phyloP scores from a whole-genome alignment of 306 rosid species.

The Quercus ilex region DNA sequence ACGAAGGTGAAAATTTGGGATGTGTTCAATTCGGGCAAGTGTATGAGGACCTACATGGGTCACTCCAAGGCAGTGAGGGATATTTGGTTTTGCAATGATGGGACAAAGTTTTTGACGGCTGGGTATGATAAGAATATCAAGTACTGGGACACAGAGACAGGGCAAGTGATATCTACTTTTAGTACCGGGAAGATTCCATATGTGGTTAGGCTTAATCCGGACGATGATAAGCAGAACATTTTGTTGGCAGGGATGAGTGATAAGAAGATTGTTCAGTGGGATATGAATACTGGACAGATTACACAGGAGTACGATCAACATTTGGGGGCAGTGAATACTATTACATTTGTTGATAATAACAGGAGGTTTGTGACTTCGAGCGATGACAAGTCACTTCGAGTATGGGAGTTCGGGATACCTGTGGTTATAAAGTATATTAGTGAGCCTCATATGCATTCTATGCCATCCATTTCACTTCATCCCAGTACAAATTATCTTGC shows the following conservation, averaged over 20 bases:
- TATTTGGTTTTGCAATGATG: constrained; percentile 88
- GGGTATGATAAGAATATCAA: constrained; percentile 95
- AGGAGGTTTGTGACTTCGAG: constrained; percentile 97
- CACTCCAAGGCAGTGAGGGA: constrained; percentile 88
- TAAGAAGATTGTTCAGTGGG: constrained; percentile 99
- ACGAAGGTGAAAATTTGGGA: constrained; percentile 98
- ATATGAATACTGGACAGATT: constrained; percentile 86
- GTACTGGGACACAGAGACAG: constrained; percentile 98
- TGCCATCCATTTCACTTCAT: constrained; percentile 93
- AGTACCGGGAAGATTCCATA: constrained; percentile 91
- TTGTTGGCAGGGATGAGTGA: constrained; percentile 98
- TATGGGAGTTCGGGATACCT: constrained; percentile 97
- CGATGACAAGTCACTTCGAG: constrained; percentile 92
- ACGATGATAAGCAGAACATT: constrained; percentile 92
- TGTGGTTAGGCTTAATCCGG: constrained; percentile 91
- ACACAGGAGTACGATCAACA: constrained; percentile 99
- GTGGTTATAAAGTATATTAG: constrained; percentile 96
- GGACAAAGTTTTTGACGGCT: constrained; percentile 80
- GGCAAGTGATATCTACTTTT: constrained; percentile 90
- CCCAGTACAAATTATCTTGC: constrained; percentile 96
- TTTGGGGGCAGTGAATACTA: constrained; percentile 97
- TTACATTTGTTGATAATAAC: constrained; percentile 95
- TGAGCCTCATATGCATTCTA: constrained; percentile 98
- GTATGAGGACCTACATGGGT: constrained; percentile 98
- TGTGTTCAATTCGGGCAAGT: constrained; percentile 87